A percentile compares a stretch with the other conserved stretches of the same genome.
Evolutionary conservation across 139 green algal species (phyloP).

Genomic region (Yamagishiella unicocca): DNA sequence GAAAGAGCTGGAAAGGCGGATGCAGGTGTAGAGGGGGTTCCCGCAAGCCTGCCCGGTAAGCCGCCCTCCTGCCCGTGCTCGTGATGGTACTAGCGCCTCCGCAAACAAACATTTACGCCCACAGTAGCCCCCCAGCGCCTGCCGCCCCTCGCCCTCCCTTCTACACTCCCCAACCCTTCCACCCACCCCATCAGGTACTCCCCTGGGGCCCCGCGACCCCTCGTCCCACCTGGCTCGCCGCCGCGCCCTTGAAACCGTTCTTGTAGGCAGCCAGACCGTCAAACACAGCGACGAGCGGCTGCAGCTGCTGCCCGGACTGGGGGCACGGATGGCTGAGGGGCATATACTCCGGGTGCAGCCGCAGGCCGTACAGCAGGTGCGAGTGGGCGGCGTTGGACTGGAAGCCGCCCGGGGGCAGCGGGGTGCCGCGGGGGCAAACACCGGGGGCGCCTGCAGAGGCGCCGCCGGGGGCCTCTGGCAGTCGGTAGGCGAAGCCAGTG

Average conservation of each 20-base stretch:
- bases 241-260: slow-evolving; percentile 72
- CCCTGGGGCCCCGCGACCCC: no score
- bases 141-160: no score
- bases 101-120: no score
- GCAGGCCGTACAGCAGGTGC: slow-evolving; percentile 70
- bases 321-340: slow-evolving; percentile 37
- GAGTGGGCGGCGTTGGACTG: slow-evolving; percentile 70
- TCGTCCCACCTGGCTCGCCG: slow-evolving; percentile 60
- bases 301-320: background rate
- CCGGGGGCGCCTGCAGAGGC: background rate
- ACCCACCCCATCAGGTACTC: no score
- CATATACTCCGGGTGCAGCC: slow-evolving; percentile 51
- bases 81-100: no score
- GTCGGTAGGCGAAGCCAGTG: slow-evolving; percentile 4
- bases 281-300: slow-evolving; percentile 56
- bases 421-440: slow-evolving; percentile 61
- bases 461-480: background rate
- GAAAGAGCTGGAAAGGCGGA: no score
- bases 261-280: slow-evolving; percentile 62
- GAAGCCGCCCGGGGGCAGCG: slow-evolving; percentile 55
- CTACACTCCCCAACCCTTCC: no score
- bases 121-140: no score
- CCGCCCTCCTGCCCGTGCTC: no score
- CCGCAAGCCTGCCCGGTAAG: no score
- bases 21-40: no score